Percentiles rank a stretch among this genome's conserved stretches.
These are phyloP conservation scores for Tolypocladium endophyticum DNA, from an alignment of 2,329 filamentous ascomycete species.

Conservation along the genomic window DNA sequence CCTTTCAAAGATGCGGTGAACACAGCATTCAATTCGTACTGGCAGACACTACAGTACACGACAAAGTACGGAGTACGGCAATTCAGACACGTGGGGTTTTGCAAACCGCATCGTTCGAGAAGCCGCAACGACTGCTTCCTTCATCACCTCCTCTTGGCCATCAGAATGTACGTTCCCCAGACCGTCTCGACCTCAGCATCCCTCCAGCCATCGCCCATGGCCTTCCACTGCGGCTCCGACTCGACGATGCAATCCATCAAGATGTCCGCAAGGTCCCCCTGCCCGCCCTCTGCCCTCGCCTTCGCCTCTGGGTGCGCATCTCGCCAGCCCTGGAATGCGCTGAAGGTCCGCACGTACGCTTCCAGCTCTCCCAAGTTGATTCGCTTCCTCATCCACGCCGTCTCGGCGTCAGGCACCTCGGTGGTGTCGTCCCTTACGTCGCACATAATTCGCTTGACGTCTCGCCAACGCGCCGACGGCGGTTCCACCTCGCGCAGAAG, in stretches of 20 bases:
- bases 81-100: no score
- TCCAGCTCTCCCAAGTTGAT: slow-evolving; percentile 48
- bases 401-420: slow-evolving; percentile 18
- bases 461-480: slow-evolving; percentile 39
- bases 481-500: slow-evolving; percentile 40
- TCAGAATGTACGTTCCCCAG: slow-evolving; percentile 50
- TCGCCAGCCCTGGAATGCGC: slow-evolving; percentile 47
- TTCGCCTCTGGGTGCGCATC: slow-evolving; percentile 40
- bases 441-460: slow-evolving; percentile 43
- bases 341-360: slow-evolving; percentile 52
- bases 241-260: slow-evolving; percentile 49
- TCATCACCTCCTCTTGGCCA: slow-evolving; percentile 33
- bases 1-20: background rate
- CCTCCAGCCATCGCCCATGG: slow-evolving; percentile 36
- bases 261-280: slow-evolving; percentile 51
- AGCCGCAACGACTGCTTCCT: background rate
- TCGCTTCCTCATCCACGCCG: slow-evolving; percentile 39
- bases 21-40: background rate
- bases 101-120: background rate
- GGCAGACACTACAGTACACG: no score
- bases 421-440: slow-evolving; percentile 37
- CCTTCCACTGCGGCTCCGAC: slow-evolving; percentile 41
- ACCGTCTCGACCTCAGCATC: slow-evolving; percentile 45
- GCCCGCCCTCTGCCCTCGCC: slow-evolving; percentile 40
- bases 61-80: no score